A percentile compares a stretch with the other conserved stretches of the same genome.
Evolutionary conservation across 305 asterid genomes (phyloP).

Genomic region (Fraxinus sp.): DNA sequence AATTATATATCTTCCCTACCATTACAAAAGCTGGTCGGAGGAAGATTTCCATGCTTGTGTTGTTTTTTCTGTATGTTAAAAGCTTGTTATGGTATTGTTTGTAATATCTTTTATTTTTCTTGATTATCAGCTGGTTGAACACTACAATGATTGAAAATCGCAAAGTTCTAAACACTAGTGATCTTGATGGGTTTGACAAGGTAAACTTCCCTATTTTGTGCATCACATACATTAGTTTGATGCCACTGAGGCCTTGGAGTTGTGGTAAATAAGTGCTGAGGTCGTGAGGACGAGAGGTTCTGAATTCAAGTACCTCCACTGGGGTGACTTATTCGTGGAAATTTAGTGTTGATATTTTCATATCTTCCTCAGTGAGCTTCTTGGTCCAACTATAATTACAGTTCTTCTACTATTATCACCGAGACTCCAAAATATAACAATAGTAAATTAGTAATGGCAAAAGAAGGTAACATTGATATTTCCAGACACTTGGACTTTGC

Average conservation of each 20-base stretch:
- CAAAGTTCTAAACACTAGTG: slow-evolving; percentile 63
- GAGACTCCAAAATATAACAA: neutral
- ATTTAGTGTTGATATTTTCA: neutral
- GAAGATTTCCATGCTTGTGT: neutral
- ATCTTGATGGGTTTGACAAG: slow-evolving; percentile 99
- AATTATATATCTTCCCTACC: neutral
- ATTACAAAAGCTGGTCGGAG: neutral
- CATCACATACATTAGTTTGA: neutral
- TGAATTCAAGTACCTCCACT: neutral
- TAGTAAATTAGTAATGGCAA: neutral
- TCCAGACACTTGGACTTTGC: neutral
- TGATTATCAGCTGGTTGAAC: slow-evolving; percentile 79
- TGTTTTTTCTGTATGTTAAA: neutral
- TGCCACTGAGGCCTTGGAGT: neutral
- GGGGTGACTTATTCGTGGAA: slow-evolving; percentile 13
- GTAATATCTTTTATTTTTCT: slow-evolving; percentile 20
- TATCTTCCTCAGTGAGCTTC: neutral
- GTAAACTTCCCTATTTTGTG: slow-evolving; percentile 34
- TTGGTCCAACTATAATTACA: neutral
- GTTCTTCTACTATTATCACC: neutral
- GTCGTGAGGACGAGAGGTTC: neutral
- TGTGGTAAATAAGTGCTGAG: neutral
- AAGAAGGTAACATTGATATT: neutral
- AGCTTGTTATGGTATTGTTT: neutral
- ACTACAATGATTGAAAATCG: slow-evolving; percentile 96